These are phyloP conservation scores for Huntiella abstrusa DNA, from an alignment of 2,329 filamentous ascomycete genomes.

Conservation along the genomic window DNA sequence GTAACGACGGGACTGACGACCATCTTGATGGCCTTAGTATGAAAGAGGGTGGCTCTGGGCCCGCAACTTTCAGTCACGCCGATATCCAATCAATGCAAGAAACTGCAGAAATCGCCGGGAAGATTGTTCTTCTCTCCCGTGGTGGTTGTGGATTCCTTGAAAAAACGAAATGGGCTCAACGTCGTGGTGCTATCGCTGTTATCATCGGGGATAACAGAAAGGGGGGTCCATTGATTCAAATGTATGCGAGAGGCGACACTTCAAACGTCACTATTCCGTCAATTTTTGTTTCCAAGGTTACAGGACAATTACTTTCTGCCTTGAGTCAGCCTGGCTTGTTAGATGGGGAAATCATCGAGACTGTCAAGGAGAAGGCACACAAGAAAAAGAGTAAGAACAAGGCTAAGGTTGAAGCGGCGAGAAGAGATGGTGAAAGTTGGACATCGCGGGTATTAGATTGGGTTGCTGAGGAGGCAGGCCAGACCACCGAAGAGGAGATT, in stretches of 20 bases:
- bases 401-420: conserved; percentile 13
- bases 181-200: conserved; percentile 69
- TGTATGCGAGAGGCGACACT: conserved; percentile 95
- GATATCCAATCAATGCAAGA: conserved; percentile 88
- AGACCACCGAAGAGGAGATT: conserved; percentile 15
- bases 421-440: conserved; percentile 21
- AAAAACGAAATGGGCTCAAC: conserved; percentile 93
- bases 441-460: conserved; percentile 59
- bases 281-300: conserved; percentile 86
- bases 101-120: conserved; percentile 78
- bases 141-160: conserved; percentile 93
- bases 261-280: conserved; percentile 89
- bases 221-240: conserved; percentile 77
- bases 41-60: conserved; percentile 18
- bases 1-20: conserved; percentile 61
- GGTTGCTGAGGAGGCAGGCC: conserved; percentile 47
- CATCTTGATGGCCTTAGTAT: conserved; percentile 30
- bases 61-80: conserved; percentile 42
- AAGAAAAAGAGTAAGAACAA: conserved; percentile 19
- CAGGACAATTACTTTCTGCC: conserved; percentile 78
- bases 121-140: conserved; percentile 76
- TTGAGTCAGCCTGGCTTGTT: conserved; percentile 55
- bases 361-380: conserved; percentile 39
- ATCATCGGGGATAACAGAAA: conserved; percentile 89
- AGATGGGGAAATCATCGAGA: conserved; percentile 28